Conservation (phyloP, 1,139 yeast species). For the Suhomyces maxii region DNA sequence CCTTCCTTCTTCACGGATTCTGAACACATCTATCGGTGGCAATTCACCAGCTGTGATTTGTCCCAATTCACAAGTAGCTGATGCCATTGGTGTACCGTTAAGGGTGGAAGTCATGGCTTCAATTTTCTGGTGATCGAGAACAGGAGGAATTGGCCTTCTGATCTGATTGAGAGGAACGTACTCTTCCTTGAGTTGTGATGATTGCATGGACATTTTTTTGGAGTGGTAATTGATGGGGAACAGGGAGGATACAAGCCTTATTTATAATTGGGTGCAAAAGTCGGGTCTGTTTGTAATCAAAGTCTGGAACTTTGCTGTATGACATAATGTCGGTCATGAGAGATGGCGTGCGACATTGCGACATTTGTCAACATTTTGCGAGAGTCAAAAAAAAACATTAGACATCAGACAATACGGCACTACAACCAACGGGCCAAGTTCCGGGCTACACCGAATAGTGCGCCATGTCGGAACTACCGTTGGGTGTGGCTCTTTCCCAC, state of each 20-base stretch:
- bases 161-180: constrained; percentile 66
- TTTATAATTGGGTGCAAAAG: constrained; percentile 5
- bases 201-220: constrained; percentile 37
- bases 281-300: constrained; percentile 4
- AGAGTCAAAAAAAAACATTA: too few species aligned
- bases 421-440: too few species aligned
- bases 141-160: constrained; percentile 82
- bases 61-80: constrained; percentile 60
- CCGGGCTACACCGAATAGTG: too few species aligned
- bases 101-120: constrained; percentile 78
- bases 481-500: too few species aligned
- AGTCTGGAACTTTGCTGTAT: constrained; percentile 5
- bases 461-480: too few species aligned
- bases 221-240: not conserved
- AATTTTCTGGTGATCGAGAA: constrained; percentile 67
- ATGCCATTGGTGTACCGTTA: constrained; percentile 61
- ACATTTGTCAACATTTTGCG: not conserved
- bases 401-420: too few species aligned
- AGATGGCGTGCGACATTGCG: not conserved
- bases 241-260: not conserved
- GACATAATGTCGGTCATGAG: constrained; percentile 2
- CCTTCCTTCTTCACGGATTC: constrained; percentile 61
- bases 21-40: constrained; percentile 76
- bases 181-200: constrained; percentile 43
- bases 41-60: constrained; percentile 61